Evolutionary conservation across 768 basidiomycete genomes (phyloP), one percentile per base, ranked within the genome.

Genomic region (Suillus fuscotomentosus): DNA sequence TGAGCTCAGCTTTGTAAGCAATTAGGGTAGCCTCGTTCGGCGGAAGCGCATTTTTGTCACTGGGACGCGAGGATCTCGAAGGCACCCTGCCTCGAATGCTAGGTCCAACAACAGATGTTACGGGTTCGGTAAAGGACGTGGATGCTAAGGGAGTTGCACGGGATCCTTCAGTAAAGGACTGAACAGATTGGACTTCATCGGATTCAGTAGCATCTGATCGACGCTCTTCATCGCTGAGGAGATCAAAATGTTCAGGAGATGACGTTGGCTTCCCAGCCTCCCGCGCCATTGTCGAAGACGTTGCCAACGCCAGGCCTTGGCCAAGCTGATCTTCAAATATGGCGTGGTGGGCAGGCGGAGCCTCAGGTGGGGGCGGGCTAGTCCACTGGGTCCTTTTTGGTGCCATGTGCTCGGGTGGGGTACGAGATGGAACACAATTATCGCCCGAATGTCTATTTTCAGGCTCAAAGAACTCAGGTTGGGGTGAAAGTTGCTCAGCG

Each of bases 351-450:
- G 82, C 83, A 11, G 84, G 80, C 0, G 92, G 81, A 1, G 91
- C 92, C 69, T 89, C 90, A 1, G 88, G 85, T 4, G 92, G 90
- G 31, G 92, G 92, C 10, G 92, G 91, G 68, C 90, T 92, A 2
- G 92, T 94, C 92, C 92, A 94, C 74, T 90, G 89, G 39, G 84
- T 80, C 38, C 92, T 85, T 71, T 83, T 88, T 1, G 92, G 90
- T 20, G 90, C 91, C 92, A 93, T 92, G 68, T 91, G 90, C 63
- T 88, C 88, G 2, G 88, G 86, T 50, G 83, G 86, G 9, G 83
- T 79, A 17, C 82, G 82, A 55, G 78, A 63, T 69, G 75, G 75
- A 53, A 71, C 76, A 68, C 65, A 77, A 67, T 72, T 73, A 38
- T 73, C 76, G 62, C 70, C 65, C 48, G 73, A 65, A 42, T 73